Evolutionary conservation across 169 alveolate genomes (phyloP).

Genomic region (Plasmodium gonderi): DNA sequence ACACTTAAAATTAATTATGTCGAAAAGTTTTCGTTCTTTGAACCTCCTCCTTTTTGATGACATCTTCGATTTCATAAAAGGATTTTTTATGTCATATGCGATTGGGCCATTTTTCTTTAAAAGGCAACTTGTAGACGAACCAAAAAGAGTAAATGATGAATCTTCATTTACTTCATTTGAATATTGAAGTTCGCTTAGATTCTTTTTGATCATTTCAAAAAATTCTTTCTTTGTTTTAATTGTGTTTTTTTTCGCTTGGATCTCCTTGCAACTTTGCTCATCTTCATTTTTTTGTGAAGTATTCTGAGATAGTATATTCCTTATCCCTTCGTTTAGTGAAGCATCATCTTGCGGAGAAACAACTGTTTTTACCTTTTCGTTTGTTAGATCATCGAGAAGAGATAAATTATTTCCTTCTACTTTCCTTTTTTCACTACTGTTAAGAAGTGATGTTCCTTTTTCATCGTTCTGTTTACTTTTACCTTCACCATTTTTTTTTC

Average conservation of each 20-base stretch:
- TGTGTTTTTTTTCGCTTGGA: not conserved
- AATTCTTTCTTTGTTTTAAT: conserved; percentile 7
- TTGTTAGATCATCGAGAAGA: not conserved
- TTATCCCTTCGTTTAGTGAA: not conserved
- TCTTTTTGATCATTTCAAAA: conserved; percentile 44
- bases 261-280: not conserved
- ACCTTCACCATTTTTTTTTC: conserved; percentile 15
- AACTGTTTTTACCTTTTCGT: not conserved
- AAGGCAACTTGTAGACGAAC: conserved; percentile 61
- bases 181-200: conserved; percentile 13
- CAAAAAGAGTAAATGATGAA: conserved; percentile 67
- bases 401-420: not conserved
- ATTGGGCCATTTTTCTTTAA: conserved; percentile 78
- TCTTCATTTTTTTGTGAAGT: not conserved
- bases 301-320: not conserved
- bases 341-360: no score
- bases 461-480: not conserved
- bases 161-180: conserved; percentile 48
- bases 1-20: conserved; percentile 80
- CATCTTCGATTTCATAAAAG: conserved; percentile 78
- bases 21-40: conserved; percentile 80
- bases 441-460: not conserved
- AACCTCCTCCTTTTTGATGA: conserved; percentile 82
- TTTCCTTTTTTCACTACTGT: not conserved
- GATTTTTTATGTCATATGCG: conserved; percentile 82